phyloP scores from a whole-genome alignment of 2,329 filamentous ascomycete species.

The Thelonectria discophora region DNA sequence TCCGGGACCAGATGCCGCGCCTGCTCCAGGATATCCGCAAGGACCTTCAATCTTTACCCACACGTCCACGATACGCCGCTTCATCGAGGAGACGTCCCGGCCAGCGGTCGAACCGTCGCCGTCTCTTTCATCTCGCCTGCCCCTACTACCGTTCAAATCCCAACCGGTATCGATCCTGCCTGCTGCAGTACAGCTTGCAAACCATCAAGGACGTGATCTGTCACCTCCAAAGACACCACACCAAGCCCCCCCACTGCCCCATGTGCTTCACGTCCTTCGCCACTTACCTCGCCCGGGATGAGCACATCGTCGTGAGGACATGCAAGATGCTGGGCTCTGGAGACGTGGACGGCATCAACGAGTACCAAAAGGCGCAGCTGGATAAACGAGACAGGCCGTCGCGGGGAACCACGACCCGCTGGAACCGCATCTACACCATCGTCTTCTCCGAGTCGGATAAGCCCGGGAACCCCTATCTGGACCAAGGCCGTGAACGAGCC shows the following conservation, averaged over 20 bases:
- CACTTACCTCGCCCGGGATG: neutral
- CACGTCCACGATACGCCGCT: too few species aligned
- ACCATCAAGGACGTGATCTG: neutral
- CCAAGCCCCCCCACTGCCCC: conserved; percentile 1
- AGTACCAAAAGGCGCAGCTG: neutral
- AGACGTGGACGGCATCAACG: neutral
- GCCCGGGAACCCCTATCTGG: neutral
- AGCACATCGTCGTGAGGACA: neutral
- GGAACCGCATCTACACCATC: conserved; percentile 1
- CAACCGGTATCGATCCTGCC: neutral
- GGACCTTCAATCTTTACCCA: neutral
- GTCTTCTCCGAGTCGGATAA: neutral
- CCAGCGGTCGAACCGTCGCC: neutral
- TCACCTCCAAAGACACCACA: neutral
- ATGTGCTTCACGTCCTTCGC: neutral
- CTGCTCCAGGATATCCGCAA: too few species aligned
- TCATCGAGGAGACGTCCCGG: too few species aligned
- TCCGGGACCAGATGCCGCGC: neutral
- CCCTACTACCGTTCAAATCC: neutral
- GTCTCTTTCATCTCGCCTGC: conserved; percentile 1
- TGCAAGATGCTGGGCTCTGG: neutral
- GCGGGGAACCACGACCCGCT: neutral
- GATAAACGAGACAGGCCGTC: neutral
- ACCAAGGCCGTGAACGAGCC: neutral
- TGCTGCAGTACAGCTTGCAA: neutral